phyloP scores from a whole-genome alignment of 2,329 filamentous ascomycete species.

The Fusarium verticillioides region DNA sequence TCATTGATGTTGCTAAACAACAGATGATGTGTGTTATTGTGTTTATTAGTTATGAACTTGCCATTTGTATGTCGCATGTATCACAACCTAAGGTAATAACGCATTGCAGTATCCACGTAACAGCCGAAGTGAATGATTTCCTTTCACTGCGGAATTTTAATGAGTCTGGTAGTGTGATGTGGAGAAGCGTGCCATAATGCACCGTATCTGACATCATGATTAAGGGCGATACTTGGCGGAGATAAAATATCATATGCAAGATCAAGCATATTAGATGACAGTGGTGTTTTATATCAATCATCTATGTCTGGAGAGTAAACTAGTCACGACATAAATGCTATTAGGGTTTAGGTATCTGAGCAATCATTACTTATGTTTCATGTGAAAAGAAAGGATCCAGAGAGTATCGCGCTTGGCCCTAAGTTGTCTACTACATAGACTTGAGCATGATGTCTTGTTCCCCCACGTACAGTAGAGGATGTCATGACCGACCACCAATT shows the following conservation, averaged over 20 bases:
- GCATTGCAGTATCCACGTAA: not conserved
- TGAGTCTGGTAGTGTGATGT: not conserved
- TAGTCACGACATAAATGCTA: not conserved
- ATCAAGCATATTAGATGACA: not conserved
- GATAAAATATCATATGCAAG: not conserved
- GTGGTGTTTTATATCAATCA: not conserved
- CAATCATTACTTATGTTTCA: not conserved
- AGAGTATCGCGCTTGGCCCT: not conserved
- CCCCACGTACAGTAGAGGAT: not conserved
- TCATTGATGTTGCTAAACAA: not conserved
- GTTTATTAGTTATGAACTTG: not conserved
- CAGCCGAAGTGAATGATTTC: not conserved
- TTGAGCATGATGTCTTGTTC: not conserved
- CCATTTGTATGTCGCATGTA: not conserved
- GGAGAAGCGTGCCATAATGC: not conserved
- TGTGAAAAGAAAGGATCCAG: not conserved
- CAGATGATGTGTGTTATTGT: not conserved
- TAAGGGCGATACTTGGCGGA: not conserved
- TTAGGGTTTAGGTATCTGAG: not conserved
- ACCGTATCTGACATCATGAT: not conserved
- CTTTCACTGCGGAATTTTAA: not conserved
- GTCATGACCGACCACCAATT: constrained; percentile 4
- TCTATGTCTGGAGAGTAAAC: not conserved
- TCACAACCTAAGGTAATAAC: not conserved
- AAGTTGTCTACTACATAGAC: not conserved